These are phyloP conservation scores for Alternaria triticina DNA, from an alignment of 2,329 filamentous ascomycete species.

Conservation along the genomic window DNA sequence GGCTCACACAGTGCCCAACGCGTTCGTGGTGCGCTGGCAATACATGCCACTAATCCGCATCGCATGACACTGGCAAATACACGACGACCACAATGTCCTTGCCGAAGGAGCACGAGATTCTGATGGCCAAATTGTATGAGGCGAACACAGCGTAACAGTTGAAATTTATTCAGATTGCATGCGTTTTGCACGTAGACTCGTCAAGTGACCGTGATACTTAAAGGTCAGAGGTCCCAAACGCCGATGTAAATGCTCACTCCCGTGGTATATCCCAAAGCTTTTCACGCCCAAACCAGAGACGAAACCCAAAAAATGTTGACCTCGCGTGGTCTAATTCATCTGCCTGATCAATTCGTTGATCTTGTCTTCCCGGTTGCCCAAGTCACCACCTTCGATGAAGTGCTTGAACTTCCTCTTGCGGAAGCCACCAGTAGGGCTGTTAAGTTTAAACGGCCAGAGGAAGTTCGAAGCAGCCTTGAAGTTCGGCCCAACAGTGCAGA, in stretches of 20 bases:
- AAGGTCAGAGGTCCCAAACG: constrained; percentile 18
- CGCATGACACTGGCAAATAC: neutral
- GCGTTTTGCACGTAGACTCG: constrained; percentile 20
- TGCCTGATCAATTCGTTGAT: constrained; percentile 96
- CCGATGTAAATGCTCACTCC: constrained; percentile 31
- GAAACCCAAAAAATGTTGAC: constrained; percentile 5
- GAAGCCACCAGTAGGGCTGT: constrained; percentile 98
- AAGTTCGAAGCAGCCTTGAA: constrained; percentile 98
- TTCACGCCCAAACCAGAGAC: constrained; percentile 15
- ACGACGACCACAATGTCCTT: neutral
- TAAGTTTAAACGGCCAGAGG: constrained; percentile 99
- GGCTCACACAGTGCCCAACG: neutral
- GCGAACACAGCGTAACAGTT: neutral
- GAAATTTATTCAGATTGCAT: constrained; percentile 13
- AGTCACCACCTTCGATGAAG: constrained; percentile 97
- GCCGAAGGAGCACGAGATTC: neutral
- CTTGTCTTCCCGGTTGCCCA: constrained; percentile 97
- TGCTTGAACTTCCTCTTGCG: constrained; percentile 97
- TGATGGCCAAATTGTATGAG: neutral
- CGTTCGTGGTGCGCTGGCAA: neutral
- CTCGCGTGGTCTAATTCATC: constrained; percentile 81
- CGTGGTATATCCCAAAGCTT: constrained; percentile 25
- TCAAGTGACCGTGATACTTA: constrained; percentile 15
- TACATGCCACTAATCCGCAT: neutral
- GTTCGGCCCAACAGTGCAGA: constrained; percentile 95